A percentile compares a stretch with the other conserved stretches of the same genome.
Evolutionary conservation across 2,329 filamentous ascomycete genomes (phyloP).

Genomic region (Ceratocystis cacaofunesta): DNA sequence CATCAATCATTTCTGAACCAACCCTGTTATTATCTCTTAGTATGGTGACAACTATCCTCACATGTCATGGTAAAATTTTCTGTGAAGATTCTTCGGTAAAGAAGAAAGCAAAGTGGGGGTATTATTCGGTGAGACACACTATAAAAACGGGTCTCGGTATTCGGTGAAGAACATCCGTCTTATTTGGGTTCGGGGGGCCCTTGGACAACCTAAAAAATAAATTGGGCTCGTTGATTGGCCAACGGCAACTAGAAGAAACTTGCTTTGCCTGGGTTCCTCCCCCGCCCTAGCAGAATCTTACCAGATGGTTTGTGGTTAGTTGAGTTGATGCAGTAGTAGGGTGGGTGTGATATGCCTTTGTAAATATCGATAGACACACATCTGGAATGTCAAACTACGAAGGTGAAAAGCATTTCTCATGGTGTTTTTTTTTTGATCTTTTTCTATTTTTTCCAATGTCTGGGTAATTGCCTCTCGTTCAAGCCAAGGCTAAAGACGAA

Average conservation of each 20-base stretch:
- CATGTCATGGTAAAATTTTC: not conserved
- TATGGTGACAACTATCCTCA: not conserved
- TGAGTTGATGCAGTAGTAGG: too few species aligned
- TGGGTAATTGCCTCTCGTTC: not conserved
- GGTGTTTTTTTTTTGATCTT: not conserved
- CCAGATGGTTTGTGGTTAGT: too few species aligned
- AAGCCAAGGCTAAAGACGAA: too few species aligned
- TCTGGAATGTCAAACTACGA: not conserved
- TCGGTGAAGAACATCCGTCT: not conserved
- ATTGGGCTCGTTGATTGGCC: not conserved
- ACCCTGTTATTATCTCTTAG: not conserved
- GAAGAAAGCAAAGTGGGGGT: not conserved
- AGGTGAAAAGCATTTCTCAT: not conserved
- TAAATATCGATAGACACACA: too few species aligned
- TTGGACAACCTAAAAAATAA: not conserved
- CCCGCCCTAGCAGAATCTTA: not conserved
- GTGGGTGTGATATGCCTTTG: too few species aligned
- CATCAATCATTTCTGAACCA: not conserved
- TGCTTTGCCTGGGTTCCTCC: not conserved
- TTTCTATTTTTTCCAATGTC: not conserved
- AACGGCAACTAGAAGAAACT: not conserved
- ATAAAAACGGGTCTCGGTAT: too few species aligned
- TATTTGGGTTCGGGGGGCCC: not conserved
- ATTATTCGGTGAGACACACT: not conserved
- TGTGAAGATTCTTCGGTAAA: not conserved